Base-by-base conservation (phyloP, 176 grass and related monocot species). In the Oryza australiensis region DNA sequence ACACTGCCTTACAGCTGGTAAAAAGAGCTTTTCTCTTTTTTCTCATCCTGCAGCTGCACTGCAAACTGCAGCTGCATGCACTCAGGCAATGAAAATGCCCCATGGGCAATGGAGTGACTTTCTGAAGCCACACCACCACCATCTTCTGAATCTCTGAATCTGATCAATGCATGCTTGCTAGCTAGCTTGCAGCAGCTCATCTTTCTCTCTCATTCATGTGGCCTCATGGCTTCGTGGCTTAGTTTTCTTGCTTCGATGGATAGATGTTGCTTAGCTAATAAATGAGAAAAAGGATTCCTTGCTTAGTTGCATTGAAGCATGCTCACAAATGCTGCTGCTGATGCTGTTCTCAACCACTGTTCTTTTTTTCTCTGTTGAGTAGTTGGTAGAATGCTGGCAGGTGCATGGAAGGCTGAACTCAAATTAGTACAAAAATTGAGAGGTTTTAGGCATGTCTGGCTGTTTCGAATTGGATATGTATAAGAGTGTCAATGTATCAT, bases 1-100 rank as follows among this genome's bases (percentile, higher is more conserved):
- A 70, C 83, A 65, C 40, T 68, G 84, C 88, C 80, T 83, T 86
- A 83, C 84, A 90, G 88, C 88, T 90, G 88, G 68, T 90, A 79
- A 79, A 90, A 86, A 83, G 79, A 86, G 84, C 88, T 86, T 90
- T 49, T 49, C 35, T 46, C 12, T 46, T 86, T 86, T 46, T 73
- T 80, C 59, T 81, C 46, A 70, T 55, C 49, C 16, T 18, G 16
- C 64, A n/a, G n/a, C 70, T 68, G 70, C 80, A 20, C 70, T 40
- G 38, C 38, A 40, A 40, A 40, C 82, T 85, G 74, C 70, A 74
- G 13, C 34, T 82, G 80, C 81, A 67, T 85, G 66, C 88, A 79
- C 75, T 79, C 68, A 45, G 80, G 48, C 75, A 86, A 86, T 90
- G 80, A 90, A 86, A 90, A 79, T 87, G 76, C 83, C 68, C 84